Conservation (phyloP, 805 yeast genomes). For the Yarrowia sp. region DNA sequence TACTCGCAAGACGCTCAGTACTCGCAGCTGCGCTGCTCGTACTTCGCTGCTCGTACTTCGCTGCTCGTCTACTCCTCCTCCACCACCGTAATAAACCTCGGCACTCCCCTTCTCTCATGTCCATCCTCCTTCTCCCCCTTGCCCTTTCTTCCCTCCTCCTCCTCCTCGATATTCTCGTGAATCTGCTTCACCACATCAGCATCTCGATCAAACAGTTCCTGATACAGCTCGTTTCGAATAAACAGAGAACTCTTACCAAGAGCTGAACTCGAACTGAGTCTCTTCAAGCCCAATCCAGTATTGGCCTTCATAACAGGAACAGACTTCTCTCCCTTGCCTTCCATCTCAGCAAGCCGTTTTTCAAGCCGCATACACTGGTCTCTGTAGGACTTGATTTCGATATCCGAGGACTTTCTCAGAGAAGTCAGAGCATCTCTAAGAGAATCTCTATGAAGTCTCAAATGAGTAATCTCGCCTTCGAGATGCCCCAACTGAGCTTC, state of each 20-base stretch:
- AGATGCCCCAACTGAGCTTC: neutral
- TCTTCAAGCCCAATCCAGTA: neutral
- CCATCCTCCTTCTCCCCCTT: neutral
- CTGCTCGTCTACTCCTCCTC: neutral
- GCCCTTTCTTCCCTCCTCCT: neutral
- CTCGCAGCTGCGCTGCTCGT: too few species aligned
- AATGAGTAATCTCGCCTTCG: neutral
- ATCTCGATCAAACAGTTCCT: conserved; percentile 22
- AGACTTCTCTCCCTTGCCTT: neutral
- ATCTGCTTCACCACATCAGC: conserved; percentile 11
- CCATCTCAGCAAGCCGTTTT: conserved; percentile 3
- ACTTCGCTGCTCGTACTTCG: too few species aligned
- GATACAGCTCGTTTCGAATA: conserved; percentile 25
- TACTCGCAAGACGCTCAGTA: too few species aligned
- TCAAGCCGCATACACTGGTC: conserved; percentile 16
- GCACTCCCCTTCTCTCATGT: conserved; percentile 13
- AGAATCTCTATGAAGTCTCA: conserved; percentile 19
- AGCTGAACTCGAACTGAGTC: neutral
- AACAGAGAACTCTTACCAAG: conserved; percentile 15
- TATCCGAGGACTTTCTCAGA: conserved; percentile 19
- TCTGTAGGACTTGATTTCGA: conserved; percentile 20
- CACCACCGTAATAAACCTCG: conserved; percentile 5
- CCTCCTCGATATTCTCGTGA: conserved; percentile 20
- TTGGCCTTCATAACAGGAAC: neutral
- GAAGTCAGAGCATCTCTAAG: conserved; percentile 22